phyloP scores from a whole-genome alignment of 2,329 filamentous ascomycete genomes.

The Ilyonectria robusta region DNA sequence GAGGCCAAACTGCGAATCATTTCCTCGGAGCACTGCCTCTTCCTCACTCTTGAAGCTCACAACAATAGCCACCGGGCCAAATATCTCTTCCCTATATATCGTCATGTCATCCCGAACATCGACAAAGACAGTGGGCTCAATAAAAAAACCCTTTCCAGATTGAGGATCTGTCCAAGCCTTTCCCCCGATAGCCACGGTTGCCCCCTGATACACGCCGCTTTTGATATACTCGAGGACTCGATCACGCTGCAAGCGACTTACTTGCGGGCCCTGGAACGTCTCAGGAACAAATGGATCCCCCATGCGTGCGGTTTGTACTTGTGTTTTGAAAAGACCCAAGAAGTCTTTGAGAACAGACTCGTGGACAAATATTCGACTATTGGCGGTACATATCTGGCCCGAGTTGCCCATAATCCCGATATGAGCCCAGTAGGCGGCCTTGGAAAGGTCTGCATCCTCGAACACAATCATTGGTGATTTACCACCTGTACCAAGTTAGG shows the following conservation, averaged over 20 bases:
- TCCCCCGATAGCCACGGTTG: not conserved
- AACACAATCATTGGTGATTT: slow-evolving; percentile 1
- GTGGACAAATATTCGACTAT: not conserved
- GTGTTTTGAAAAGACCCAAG: not conserved
- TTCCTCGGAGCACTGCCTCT: not conserved
- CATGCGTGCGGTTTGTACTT: not conserved
- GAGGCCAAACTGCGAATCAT: not conserved
- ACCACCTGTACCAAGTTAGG: not conserved
- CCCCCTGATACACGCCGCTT: not conserved
- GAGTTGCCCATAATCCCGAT: not conserved
- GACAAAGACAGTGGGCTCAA: not conserved
- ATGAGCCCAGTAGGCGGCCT: slow-evolving; percentile 1
- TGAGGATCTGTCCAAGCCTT: not conserved
- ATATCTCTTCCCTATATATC: slow-evolving; percentile 1
- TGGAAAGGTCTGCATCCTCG: slow-evolving; percentile 2
- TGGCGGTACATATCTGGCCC: not conserved
- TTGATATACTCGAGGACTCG: not conserved
- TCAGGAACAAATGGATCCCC: not conserved
- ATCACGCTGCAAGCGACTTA: not conserved
- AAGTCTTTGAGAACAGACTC: not conserved
- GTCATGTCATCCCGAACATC: not conserved
- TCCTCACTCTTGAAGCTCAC: not conserved
- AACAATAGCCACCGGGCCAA: not conserved
- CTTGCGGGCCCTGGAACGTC: slow-evolving; percentile 4
- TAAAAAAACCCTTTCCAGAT: not conserved